Evolutionary conservation across 1,139 yeast species (phyloP).

Genomic region (Pichia inconspicua): DNA sequence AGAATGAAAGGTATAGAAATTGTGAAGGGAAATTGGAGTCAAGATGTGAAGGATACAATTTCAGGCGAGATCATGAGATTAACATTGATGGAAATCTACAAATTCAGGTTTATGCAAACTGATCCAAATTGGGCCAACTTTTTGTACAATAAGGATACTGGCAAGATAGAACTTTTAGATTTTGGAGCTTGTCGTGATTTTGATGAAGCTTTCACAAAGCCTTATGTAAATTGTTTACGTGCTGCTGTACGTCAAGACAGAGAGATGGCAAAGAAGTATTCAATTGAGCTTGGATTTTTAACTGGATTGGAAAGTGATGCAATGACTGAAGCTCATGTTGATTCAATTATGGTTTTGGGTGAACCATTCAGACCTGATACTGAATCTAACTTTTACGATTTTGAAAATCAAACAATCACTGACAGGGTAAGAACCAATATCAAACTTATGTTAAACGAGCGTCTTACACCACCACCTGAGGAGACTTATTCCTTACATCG

Average conservation of each 20-base stretch:
- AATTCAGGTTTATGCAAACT: slow-evolving; percentile 90
- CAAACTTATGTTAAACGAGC: slow-evolving; percentile 80
- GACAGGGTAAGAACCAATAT: slow-evolving; percentile 85
- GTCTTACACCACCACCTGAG: slow-evolving; percentile 96
- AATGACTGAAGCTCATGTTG: slow-evolving; percentile 89
- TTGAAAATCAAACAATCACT: slow-evolving; percentile 80
- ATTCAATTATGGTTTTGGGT: slow-evolving; percentile 82
- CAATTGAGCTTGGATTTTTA: slow-evolving; percentile 73
- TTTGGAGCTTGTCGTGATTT: slow-evolving; percentile 93
- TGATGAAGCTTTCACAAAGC: slow-evolving; percentile 54
- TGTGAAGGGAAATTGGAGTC: slow-evolving; percentile 68
- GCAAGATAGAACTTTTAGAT: slow-evolving; percentile 76
- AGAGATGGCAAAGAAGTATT: slow-evolving; percentile 53
- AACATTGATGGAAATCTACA: slow-evolving; percentile 76
- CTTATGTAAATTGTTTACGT: slow-evolving; percentile 66
- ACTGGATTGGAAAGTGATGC: slow-evolving; percentile 84
- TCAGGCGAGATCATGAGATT: slow-evolving; percentile 83
- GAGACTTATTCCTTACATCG: slow-evolving; percentile 94
- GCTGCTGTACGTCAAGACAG: slow-evolving; percentile 73
- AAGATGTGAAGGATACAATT: slow-evolving; percentile 68
- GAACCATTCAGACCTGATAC: slow-evolving; percentile 76
- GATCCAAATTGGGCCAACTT: slow-evolving; percentile 99
- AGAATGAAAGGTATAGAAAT: slow-evolving; percentile 78
- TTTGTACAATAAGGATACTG: slow-evolving; percentile 54
- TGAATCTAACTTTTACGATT: slow-evolving; percentile 51